Evolutionary conservation across 805 yeast genomes (phyloP), one percentile per base, ranked within the genome.

Genomic region (Yarrowia phangngaensis): DNA sequence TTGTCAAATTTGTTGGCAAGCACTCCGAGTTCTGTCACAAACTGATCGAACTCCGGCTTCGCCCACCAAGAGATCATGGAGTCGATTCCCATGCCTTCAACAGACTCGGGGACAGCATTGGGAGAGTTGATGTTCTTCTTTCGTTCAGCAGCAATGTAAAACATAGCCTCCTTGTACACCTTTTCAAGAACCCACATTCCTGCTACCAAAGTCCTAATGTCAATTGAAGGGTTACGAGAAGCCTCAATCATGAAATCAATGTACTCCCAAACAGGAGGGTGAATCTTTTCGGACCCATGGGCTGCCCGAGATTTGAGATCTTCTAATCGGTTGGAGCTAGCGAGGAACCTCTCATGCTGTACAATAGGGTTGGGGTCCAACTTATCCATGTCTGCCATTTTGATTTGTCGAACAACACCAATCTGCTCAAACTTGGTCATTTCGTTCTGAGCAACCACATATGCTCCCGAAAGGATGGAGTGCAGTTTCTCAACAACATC

Each of bases 31-130:
- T 29, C 7, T 16, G 28, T 22, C n/a, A 41, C 48, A 41, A 41
- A 41, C 29, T 41, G 35, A 16, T 41, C 48, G 22, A 41, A 41
- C 5, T 41, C 35, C 2, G 48, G 35, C 15, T 41, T 41, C 20
- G 48, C 48, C 48, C 48, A 41, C 48, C 48, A 41, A n/a, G 48
- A 41, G 23, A 41, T 29, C 48, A 41, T 41, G n/a, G 48, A 41
- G 17, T 41, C 48, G 17, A 41, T 41, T 7, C 48, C 35, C 2
- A 41, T 17, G 2, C 35, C 34, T 22, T 41, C 48, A 6, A 29
- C 33, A 9, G 20, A 20, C n/a, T 41, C 35, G 6, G 45, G 32
- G 4, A 38, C 45, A 3, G 45, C 45, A 1, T 13, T 17, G 17
- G 45, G 31, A 9, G 35, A 29, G 35, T 29, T 16, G 29, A 41